Percentiles rank a stretch among this genome's conserved stretches.
Evolutionary conservation across 116 monocot species (phyloP).

Genomic region (Zostera marina): DNA sequence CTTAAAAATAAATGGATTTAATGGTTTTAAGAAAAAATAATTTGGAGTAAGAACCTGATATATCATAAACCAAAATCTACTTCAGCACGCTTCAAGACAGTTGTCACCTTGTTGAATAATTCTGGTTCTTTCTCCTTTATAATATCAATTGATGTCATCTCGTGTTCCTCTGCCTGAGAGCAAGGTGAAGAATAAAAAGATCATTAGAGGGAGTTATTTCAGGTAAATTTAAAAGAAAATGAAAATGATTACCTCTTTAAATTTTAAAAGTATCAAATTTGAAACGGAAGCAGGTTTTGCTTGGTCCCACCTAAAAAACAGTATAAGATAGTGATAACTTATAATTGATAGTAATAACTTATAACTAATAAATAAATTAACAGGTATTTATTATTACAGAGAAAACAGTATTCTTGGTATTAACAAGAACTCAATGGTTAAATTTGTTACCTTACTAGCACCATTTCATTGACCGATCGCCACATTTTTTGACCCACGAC

Average conservation of each 20-base stretch:
- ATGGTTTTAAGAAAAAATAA: too few relatives aligned
- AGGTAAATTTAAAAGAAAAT: background rate
- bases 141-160: slow-evolving; percentile 25
- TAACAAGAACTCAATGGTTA: background rate
- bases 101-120: slow-evolving; percentile 30
- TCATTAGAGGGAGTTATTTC: too few relatives aligned
- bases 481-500: slow-evolving; percentile 84
- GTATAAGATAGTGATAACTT: background rate
- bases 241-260: slow-evolving; percentile 51
- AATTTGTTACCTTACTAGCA: slow-evolving; percentile 61
- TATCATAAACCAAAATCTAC: slow-evolving; percentile 18
- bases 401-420: too few relatives aligned
- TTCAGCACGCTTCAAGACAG: slow-evolving; percentile 34
- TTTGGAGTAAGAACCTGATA: slow-evolving; percentile 2
- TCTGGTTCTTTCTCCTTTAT: slow-evolving; percentile 41
- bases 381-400: too few relatives aligned
- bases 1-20: too few relatives aligned
- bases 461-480: slow-evolving; percentile 85
- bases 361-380: background rate
- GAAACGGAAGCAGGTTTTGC: slow-evolving; percentile 60
- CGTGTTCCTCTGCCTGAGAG: slow-evolving; percentile 43
- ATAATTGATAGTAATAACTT: background rate
- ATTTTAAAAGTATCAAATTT: slow-evolving; percentile 85
- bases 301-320: slow-evolving; percentile 62
- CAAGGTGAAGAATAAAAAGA: background rate